Percentiles rank a stretch among this genome's conserved stretches.
Conservation (phyloP, 1,139 yeast genomes). For the Kurtzmaniella natalensis region DNA sequence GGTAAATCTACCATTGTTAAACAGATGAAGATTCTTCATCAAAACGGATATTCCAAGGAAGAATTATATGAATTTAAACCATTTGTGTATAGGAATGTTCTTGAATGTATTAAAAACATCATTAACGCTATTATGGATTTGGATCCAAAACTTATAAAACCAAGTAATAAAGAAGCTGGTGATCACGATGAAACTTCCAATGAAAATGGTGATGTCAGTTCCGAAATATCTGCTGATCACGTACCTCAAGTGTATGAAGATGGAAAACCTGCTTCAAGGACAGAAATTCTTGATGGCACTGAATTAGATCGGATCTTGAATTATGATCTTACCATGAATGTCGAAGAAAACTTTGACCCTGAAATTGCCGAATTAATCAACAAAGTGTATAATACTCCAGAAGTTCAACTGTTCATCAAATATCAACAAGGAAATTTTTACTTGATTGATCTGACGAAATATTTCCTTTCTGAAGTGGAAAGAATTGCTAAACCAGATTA, state of each 20-base stretch:
- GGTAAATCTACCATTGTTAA: constrained; percentile 76
- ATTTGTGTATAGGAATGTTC: constrained; percentile 61
- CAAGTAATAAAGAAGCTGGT: constrained; percentile 12
- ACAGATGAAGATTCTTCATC: constrained; percentile 71
- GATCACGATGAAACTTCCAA: not conserved
- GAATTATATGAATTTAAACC: constrained; percentile 66
- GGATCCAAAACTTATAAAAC: constrained; percentile 44
- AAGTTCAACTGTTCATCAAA: constrained; percentile 53
- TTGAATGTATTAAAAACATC: constrained; percentile 62
- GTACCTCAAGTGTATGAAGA: constrained; percentile 13
- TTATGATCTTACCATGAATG: constrained; percentile 47
- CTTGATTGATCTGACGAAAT: constrained; percentile 81
- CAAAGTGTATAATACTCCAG: constrained; percentile 50
- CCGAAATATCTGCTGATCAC: constrained; percentile 9
- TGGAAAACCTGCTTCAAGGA: constrained; percentile 11
- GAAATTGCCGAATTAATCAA: constrained; percentile 42
- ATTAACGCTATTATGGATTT: constrained; percentile 53
- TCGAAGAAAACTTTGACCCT: constrained; percentile 41
- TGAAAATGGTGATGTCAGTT: constrained; percentile 2
- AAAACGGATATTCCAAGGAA: constrained; percentile 59
- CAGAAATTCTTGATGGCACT: constrained; percentile 25
- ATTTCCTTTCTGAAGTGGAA: constrained; percentile 65
- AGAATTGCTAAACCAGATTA: constrained; percentile 61
- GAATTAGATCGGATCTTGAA: constrained; percentile 47
- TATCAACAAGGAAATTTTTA: constrained; percentile 72